These are phyloP conservation scores for Flaveria ramosissima DNA, from an alignment of 129 eudicot genomes.

Conservation along the genomic window DNA sequence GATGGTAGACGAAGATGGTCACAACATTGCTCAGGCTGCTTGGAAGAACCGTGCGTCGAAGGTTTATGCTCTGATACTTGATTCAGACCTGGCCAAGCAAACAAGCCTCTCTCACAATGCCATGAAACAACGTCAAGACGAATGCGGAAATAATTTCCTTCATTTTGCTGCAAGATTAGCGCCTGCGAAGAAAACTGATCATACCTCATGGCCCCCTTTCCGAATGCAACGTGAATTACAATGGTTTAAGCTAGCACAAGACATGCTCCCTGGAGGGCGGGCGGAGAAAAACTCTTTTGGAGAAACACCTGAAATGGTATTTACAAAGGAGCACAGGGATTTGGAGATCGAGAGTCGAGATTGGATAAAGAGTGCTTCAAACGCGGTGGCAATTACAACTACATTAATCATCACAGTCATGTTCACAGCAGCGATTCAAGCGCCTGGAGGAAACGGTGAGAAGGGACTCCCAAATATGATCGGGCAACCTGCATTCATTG, in stretches of 20 bases:
- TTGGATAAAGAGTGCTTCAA: background rate
- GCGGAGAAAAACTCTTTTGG: conserved; percentile 1
- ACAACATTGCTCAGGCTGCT: background rate
- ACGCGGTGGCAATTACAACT: background rate
- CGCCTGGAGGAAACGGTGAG: background rate
- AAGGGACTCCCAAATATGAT: background rate
- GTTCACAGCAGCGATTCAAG: background rate
- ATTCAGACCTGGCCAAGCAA: background rate
- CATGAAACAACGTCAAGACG: background rate
- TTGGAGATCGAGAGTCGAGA: background rate
- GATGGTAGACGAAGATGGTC: background rate
- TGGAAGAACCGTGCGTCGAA: background rate
- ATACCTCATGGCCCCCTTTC: background rate
- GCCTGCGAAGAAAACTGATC: background rate
- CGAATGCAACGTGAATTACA: background rate
- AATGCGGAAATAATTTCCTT: background rate
- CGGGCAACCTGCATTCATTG: background rate
- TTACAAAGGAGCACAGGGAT: background rate
- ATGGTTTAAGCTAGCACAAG: conserved; percentile 7
- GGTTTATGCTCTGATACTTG: background rate
- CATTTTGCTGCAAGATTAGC: conserved; percentile 12
- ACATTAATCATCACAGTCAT: background rate
- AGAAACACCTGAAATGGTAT: conserved; percentile 19
- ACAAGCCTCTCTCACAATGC: background rate
- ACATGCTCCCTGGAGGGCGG: background rate